Evolutionary conservation across 73 alveolate genomes (phyloP), one percentile per base, ranked within the genome.

Genomic region (Paramecium bursaria): DNA sequence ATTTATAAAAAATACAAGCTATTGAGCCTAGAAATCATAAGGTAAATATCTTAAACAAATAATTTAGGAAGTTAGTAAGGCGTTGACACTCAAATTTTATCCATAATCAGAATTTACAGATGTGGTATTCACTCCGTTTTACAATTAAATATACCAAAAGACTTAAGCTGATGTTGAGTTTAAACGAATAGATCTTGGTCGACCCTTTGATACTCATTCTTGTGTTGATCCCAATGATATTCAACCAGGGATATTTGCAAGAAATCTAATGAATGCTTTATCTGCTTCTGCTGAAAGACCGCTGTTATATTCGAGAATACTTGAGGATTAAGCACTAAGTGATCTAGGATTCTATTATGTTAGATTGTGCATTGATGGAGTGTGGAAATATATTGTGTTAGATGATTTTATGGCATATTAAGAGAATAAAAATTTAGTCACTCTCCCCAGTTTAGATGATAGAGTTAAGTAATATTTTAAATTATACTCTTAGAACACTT

Each of bases 231-330:
- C 76, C 27, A 57, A 57, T 14, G 76, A 57, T 29, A 57, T 57
- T 30, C 19, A 19, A 1, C 76, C 76, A n/a, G 76, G 76, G 19
- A 30, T 17, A 57, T 27, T 13, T 19, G 26, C 76, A 27, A 42
- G 76, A 3, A 27, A 48, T 27, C 17, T 57, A 3, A 27, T 57
- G 76, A n/a, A 57, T n/a, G 76, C 33, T 2, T 30, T 57, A 14
- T 48, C 76, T 26, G 76, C 76, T 2, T 30, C 33, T 27, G 76
- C 76, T 26, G 76, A 57, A 57, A n/a, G 33, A 57, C 76, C 76
- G 17, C 33, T 17, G 33, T 27, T 57, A 9, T 19, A 30, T 13
- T 7, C 76, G 17, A 27, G 76, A 30, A 57, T 57, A n/a, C 14
- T 57, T n/a, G 76, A 57, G 33, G 76, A 57, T 27, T 29, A 57